Evolutionary conservation across 2,329 filamentous ascomycete genomes (phyloP).

Genomic region (Penicillium paneum): DNA sequence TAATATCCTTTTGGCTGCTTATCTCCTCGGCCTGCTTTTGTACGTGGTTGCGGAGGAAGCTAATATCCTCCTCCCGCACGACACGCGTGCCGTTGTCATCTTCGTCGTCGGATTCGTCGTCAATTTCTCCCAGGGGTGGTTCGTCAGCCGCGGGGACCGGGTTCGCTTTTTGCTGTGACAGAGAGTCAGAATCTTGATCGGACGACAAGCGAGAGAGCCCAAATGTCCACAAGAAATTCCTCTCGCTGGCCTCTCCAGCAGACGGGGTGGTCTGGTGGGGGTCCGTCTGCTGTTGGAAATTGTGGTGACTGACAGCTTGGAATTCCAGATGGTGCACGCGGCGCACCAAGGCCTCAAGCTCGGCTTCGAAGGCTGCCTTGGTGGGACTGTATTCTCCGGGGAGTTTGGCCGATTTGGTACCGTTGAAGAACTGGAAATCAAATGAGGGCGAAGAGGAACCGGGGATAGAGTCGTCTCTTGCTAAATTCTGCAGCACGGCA

Average conservation of each 20-base stretch:
- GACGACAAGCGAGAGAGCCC: conserved; percentile 35
- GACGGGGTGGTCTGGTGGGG: conserved; percentile 66
- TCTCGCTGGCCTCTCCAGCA: conserved; percentile 58
- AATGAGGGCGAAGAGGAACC: conserved; percentile 36
- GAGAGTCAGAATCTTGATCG: conserved; percentile 35
- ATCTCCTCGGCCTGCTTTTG: conserved; percentile 92
- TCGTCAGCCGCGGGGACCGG: conserved; percentile 38
- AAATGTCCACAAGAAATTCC: conserved; percentile 35
- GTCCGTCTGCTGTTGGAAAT: conserved; percentile 32
- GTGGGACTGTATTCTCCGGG: conserved; percentile 72
- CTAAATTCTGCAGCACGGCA: conserved; percentile 46
- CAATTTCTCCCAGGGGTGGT: conserved; percentile 27
- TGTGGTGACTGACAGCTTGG: conserved; percentile 57
- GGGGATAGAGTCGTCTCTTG: conserved; percentile 38
- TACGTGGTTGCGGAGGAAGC: conserved; percentile 82
- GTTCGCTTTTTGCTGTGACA: conserved; percentile 36
- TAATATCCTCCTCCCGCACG: conserved; percentile 75
- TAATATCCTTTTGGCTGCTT: conserved; percentile 78
- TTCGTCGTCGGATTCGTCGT: conserved; percentile 40
- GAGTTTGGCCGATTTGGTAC: conserved; percentile 60
- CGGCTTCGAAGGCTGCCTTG: conserved; percentile 76
- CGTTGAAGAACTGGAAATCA: conserved; percentile 46
- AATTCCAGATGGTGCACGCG: conserved; percentile 81
- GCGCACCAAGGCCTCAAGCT: conserved; percentile 73
- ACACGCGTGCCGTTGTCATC: conserved; percentile 51